A percentile compares a stretch with the other conserved stretches of the same genome.
phyloP scores from a whole-genome alignment of 495 filamentous ascomycete species.

The Baudoinia panamericana region DNA sequence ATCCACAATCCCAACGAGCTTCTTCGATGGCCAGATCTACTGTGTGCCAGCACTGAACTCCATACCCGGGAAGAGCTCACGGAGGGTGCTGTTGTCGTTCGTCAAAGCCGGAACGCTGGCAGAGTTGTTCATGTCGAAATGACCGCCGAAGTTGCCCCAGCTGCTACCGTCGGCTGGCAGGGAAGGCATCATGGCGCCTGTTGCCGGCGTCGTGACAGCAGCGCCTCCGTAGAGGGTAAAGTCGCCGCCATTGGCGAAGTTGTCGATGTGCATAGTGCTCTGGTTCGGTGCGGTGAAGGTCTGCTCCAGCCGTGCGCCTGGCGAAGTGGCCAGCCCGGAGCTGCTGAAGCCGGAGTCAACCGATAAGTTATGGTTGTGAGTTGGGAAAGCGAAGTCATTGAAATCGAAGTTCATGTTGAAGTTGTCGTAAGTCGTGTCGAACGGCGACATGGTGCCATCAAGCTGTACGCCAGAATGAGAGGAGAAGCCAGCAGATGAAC shows the following conservation, averaged over 20 bases:
- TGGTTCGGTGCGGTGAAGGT: constrained; percentile 13
- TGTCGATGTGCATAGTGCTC: constrained; percentile 18
- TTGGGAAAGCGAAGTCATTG: constrained; percentile 20
- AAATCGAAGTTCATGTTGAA: constrained; percentile 24
- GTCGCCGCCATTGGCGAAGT: constrained; percentile 13
- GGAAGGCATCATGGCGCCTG: constrained; percentile 16
- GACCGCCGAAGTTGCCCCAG: constrained; percentile 20
- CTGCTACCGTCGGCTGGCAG: constrained; percentile 13
- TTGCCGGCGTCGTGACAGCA: not conserved
- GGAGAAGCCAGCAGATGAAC: constrained; percentile 8
- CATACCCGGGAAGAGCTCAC: constrained; percentile 23
- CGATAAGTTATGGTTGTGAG: constrained; percentile 12
- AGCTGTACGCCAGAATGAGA: constrained; percentile 14
- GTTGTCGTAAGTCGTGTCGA: constrained; percentile 24
- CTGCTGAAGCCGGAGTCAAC: constrained; percentile 7
- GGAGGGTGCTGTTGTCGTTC: constrained; percentile 16
- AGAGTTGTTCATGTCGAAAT: constrained; percentile 10
- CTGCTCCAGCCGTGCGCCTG: constrained; percentile 19
- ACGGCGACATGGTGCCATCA: constrained; percentile 22
- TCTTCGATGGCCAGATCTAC: too few species aligned
- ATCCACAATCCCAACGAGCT: too few species aligned
- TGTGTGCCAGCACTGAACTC: too few species aligned
- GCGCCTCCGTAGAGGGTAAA: constrained; percentile 18
- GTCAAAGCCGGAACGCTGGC: constrained; percentile 1
- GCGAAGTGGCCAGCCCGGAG: constrained; percentile 8